These are phyloP conservation scores for Ogataea kodamae DNA, from an alignment of 805 yeast species.

Conservation along the genomic window DNA sequence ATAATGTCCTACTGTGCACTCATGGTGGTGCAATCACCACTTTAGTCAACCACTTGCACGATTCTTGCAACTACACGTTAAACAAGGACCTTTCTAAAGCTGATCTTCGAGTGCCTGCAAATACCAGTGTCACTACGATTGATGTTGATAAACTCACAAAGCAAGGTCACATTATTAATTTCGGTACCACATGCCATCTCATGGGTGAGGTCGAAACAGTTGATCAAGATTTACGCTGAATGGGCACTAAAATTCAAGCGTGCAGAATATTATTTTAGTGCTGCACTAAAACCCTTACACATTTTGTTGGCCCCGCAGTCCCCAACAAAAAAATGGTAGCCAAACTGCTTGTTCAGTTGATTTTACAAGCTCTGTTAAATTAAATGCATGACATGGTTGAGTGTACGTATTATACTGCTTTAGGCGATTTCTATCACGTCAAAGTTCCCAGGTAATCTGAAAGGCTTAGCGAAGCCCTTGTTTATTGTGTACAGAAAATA, in stretches of 20 bases:
- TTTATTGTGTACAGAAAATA: conserved; percentile 4
- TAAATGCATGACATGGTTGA: no score
- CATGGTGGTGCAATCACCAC: conserved; percentile 82
- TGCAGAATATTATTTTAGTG: no score
- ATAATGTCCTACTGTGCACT: conserved; percentile 60
- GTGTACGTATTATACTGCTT: no score
- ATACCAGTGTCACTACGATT: conserved; percentile 68
- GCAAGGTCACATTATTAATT: conserved; percentile 44
- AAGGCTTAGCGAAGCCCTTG: no score
- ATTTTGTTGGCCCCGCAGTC: conserved; percentile 6
- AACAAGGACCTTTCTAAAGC: conserved; percentile 37
- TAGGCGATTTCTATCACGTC: no score
- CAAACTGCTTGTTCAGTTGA: no score
- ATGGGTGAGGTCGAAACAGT: conserved; percentile 51
- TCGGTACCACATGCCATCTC: conserved; percentile 69
- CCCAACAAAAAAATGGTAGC: no score
- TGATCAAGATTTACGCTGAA: conserved; percentile 36
- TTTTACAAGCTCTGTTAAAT: no score
- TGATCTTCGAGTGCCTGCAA: conserved; percentile 58
- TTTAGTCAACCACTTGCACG: conserved; percentile 48
- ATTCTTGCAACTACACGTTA: conserved; percentile 37
- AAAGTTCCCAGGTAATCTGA: no score
- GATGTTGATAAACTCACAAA: conserved; percentile 44
- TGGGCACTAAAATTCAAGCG: no score
- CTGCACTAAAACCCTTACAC: conserved; percentile 8